Evolutionary conservation across 2,329 filamentous ascomycete species (phyloP).

Genomic region (Lecanicillium sp.): DNA sequence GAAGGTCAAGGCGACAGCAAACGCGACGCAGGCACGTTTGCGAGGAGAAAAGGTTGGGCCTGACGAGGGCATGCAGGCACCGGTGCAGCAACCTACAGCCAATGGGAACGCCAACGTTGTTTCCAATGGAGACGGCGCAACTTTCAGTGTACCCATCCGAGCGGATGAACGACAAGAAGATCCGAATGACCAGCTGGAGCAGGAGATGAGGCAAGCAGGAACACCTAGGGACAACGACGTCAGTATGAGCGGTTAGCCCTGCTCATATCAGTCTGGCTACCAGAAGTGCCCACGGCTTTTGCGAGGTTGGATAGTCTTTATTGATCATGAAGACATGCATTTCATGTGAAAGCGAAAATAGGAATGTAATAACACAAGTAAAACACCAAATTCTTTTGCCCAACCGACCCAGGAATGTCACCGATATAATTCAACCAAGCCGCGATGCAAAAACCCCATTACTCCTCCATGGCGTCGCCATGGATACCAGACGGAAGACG

Average conservation of each 20-base stretch:
- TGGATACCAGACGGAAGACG: constrained; percentile 66
- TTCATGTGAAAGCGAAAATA: too few species aligned
- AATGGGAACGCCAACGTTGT: constrained; percentile 19
- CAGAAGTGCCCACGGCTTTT: neutral
- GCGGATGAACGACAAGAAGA: constrained; percentile 27
- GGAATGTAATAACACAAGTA: constrained; percentile 4
- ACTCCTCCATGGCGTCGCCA: constrained; percentile 54
- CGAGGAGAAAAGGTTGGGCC: constrained; percentile 29
- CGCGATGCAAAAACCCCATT: constrained; percentile 11
- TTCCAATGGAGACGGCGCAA: constrained; percentile 19
- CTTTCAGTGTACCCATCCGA: constrained; percentile 14
- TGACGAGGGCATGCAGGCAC: constrained; percentile 15
- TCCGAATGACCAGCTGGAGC: constrained; percentile 45
- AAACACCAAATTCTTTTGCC: constrained; percentile 4
- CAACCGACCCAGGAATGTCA: constrained; percentile 1
- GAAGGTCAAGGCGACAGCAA: constrained; percentile 61
- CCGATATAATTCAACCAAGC: neutral
- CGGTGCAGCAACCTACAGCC: constrained; percentile 13
- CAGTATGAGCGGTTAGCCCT: constrained; percentile 49
- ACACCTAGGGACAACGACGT: constrained; percentile 43
- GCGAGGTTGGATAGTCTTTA: neutral
- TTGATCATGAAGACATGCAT: neutral
- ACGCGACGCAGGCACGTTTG: constrained; percentile 38
- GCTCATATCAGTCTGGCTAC: too few species aligned
- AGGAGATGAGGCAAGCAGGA: constrained; percentile 44